Evolutionary conservation across 208 protist genomes (phyloP).

Genomic region (Acanthamoeba polyphaga): DNA sequence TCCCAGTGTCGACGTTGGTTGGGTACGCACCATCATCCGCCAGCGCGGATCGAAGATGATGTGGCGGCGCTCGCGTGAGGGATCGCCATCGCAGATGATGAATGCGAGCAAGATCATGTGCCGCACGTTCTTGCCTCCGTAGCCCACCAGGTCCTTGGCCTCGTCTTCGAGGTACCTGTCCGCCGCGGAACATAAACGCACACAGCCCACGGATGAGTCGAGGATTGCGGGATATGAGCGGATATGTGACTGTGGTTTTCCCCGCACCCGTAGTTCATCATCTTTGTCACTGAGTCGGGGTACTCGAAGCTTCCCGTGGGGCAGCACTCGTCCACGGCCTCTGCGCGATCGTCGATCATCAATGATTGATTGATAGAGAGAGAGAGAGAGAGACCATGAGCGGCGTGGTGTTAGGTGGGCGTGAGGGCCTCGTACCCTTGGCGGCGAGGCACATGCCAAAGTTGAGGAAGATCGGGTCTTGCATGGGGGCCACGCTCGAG

Average conservation of each 20-base stretch:
- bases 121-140: conserved; percentile 52
- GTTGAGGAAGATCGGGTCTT: conserved; percentile 9
- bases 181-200: background rate
- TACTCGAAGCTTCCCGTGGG: conserved; percentile 33
- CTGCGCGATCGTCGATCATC: background rate
- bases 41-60: conserved; percentile 47
- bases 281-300: conserved; percentile 12
- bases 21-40: background rate
- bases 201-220: background rate
- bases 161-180: conserved; percentile 15
- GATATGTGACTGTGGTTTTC: no score
- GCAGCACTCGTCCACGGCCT: conserved; percentile 23
- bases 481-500: background rate
- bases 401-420: no score
- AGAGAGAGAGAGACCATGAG: background rate
- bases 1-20: no score
- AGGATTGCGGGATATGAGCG: no score
- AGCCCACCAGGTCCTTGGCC: conserved; percentile 46
- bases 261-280: conserved; percentile 39
- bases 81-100: conserved; percentile 8
- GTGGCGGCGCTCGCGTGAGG: background rate
- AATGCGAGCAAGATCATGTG: conserved; percentile 14
- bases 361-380: background rate
- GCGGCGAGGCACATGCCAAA: conserved; percentile 65
- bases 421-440: background rate